Evolutionary conservation across 441 rosid genomes (phyloP).

Genomic region (Geranium incanum): DNA sequence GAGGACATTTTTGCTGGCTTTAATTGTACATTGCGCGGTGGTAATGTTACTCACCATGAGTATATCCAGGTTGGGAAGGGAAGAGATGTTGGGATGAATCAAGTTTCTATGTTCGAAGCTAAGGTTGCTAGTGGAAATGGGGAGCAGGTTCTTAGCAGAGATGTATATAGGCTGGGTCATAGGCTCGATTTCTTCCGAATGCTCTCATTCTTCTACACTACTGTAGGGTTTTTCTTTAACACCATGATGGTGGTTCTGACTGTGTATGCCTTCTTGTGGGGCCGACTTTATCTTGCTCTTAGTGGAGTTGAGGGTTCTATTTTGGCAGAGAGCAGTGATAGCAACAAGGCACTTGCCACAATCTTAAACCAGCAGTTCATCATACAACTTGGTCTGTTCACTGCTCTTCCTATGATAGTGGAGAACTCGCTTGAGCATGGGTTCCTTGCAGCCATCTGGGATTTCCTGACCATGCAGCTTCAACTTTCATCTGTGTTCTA

Average conservation of each 20-base stretch:
- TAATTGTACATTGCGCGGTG: conserved; percentile 79
- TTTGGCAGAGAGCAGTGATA: conserved; percentile 31
- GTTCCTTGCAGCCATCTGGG: conserved; percentile 78
- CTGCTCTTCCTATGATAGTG: conserved; percentile 85
- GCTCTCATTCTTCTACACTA: conserved; percentile 71
- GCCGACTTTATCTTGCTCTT: conserved; percentile 75
- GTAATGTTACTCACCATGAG: conserved; percentile 90
- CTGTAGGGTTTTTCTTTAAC: conserved; percentile 63
- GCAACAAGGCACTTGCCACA: conserved; percentile 61
- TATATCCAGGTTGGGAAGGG: conserved; percentile 91
- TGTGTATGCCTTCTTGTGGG: conserved; percentile 73
- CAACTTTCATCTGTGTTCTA: conserved; percentile 87
- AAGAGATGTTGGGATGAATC: conserved; percentile 89
- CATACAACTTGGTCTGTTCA: conserved; percentile 81
- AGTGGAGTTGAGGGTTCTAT: conserved; percentile 71
- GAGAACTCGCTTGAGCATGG: conserved; percentile 90
- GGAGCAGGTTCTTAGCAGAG: conserved; percentile 84
- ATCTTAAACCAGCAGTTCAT: conserved; percentile 83
- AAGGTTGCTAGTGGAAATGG: conserved; percentile 89
- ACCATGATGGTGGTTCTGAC: conserved; percentile 64
- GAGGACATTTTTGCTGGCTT: conserved; percentile 93
- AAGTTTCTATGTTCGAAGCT: conserved; percentile 80
- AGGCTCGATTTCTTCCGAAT: conserved; percentile 79
- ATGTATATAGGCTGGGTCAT: conserved; percentile 80
- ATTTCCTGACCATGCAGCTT: conserved; percentile 73